Evolutionary conservation across 345 rosid species (phyloP).

Genomic region (Acer campestre): DNA sequence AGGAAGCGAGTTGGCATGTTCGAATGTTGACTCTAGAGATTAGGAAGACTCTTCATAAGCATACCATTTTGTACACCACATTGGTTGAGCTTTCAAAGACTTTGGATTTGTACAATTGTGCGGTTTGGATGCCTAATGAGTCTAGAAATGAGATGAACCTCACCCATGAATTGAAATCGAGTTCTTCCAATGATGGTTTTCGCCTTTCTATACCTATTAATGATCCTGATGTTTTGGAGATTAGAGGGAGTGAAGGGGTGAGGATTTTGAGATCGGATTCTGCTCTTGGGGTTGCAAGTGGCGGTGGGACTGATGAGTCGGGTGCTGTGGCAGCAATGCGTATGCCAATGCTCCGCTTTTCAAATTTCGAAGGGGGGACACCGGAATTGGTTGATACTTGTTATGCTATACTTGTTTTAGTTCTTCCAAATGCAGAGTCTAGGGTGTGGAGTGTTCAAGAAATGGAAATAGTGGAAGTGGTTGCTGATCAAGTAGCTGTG

Average conservation of each 20-base stretch:
- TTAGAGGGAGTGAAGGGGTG: constrained; percentile 65
- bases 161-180: constrained; percentile 65
- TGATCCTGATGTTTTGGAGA: constrained; percentile 69
- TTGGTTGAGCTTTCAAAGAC: constrained; percentile 91
- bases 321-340: constrained; percentile 89
- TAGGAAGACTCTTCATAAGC: constrained; percentile 87
- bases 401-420: constrained; percentile 85
- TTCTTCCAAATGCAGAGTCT: constrained; percentile 55
- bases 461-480: constrained; percentile 88
- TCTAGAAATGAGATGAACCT: constrained; percentile 65
- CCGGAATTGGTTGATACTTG: constrained; percentile 72
- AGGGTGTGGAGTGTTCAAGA: constrained; percentile 70
- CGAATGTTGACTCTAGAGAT: constrained; percentile 86
- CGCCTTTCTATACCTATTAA: constrained; percentile 39
- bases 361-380: constrained; percentile 93
- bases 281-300: constrained; percentile 66
- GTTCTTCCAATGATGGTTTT: constrained; percentile 40
- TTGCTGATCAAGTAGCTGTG: constrained; percentile 98
- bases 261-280: constrained; percentile 63
- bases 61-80: constrained; percentile 77
- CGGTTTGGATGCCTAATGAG: constrained; percentile 97
- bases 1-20: constrained; percentile 87
- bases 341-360: constrained; percentile 87
- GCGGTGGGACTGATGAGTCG: constrained; percentile 54
- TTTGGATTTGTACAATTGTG: constrained; percentile 80